Evolutionary conservation across 2,329 filamentous ascomycete species (phyloP).

Genomic region (Calonectria pauciramosa): DNA sequence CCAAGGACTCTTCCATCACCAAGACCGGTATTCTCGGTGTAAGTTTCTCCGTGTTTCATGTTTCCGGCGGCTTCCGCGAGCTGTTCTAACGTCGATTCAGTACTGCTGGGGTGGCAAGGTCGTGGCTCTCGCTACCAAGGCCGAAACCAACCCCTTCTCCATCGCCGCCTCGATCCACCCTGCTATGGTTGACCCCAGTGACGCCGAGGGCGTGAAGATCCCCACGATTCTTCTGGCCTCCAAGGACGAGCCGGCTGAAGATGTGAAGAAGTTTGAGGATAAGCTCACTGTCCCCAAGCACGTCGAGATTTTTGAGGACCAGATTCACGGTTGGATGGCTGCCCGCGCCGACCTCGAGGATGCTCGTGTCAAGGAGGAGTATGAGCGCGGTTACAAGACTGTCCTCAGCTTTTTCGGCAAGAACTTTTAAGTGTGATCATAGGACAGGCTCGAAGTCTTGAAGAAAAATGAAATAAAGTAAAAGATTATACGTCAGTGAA

Average conservation of each 20-base stretch:
- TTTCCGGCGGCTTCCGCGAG: conserved; percentile 10
- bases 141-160: conserved; percentile 67
- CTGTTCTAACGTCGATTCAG: conserved; percentile 39
- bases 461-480: conserved; percentile 24
- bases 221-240: conserved; percentile 76
- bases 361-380: conserved; percentile 71
- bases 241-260: conserved; percentile 71
- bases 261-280: conserved; percentile 69
- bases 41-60: conserved; percentile 43
- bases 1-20: conserved; percentile 67
- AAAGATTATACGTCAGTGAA: neutral
- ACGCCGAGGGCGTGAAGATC: conserved; percentile 71
- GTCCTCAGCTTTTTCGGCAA: conserved; percentile 70
- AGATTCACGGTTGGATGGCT: conserved; percentile 83
- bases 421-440: conserved; percentile 55
- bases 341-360: conserved; percentile 72
- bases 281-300: conserved; percentile 68
- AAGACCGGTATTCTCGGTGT: conserved; percentile 74
- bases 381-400: conserved; percentile 72
- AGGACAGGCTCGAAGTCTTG: neutral
- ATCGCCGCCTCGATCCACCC: conserved; percentile 68
- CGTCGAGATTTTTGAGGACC: conserved; percentile 75
- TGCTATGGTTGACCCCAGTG: conserved; percentile 74
- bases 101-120: conserved; percentile 83
- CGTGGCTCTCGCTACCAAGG: conserved; percentile 64